Evolutionary conservation across 2,329 filamentous ascomycete genomes (phyloP).

Genomic region (Alternaria brassicae): DNA sequence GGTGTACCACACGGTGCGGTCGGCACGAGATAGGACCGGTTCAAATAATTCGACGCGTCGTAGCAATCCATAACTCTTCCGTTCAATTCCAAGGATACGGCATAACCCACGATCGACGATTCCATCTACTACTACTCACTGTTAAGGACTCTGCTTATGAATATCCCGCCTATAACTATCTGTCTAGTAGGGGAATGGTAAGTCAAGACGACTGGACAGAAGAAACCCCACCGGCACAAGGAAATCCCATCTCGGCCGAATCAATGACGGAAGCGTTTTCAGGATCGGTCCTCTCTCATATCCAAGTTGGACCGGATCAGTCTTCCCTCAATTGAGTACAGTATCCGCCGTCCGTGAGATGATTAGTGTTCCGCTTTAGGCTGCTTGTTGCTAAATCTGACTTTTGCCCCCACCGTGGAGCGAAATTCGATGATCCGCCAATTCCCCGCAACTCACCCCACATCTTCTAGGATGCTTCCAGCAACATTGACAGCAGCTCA

Average conservation of each 20-base stretch:
- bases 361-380: background rate
- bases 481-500: background rate
- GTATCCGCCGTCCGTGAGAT: background rate
- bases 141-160: background rate
- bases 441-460: conserved; percentile 9
- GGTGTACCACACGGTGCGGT: conserved; percentile 68
- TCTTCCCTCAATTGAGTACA: background rate
- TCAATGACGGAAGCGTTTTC: background rate
- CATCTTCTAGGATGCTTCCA: background rate
- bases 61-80: background rate
- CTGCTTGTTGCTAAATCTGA: background rate
- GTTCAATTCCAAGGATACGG: background rate
- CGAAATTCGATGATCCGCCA: conserved; percentile 4
- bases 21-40: conserved; percentile 19
- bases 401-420: background rate
- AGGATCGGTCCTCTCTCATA: background rate
- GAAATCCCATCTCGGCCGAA: background rate
- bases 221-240: no score
- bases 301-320: background rate
- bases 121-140: background rate
- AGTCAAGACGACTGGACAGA: background rate
- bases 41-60: background rate
- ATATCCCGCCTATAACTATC: background rate
- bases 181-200: background rate
- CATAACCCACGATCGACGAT: background rate